Percentiles rank a stretch among this genome's conserved stretches.
Evolutionary conservation across 2,329 filamentous ascomycete genomes (phyloP).

Genomic region (Aspergillus ibericus): DNA sequence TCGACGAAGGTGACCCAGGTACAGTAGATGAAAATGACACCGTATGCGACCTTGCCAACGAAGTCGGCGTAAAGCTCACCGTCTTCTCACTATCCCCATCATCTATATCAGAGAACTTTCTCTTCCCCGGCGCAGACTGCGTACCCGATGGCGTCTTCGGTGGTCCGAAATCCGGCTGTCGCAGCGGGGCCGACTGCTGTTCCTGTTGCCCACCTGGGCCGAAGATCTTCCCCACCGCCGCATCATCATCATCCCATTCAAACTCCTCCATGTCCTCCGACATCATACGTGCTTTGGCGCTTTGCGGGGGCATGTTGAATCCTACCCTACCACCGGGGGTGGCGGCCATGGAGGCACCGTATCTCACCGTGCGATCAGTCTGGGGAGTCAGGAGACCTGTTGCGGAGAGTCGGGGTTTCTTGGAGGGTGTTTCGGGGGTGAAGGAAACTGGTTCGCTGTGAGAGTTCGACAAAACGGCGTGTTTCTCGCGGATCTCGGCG

Average conservation of each 20-base stretch:
- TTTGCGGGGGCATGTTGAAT: slow-evolving; percentile 23
- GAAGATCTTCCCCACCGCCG: slow-evolving; percentile 29
- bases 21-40: slow-evolving; percentile 2
- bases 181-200: slow-evolving; percentile 9
- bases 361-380: slow-evolving; percentile 22
- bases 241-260: slow-evolving; percentile 40
- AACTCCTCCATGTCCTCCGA: slow-evolving; percentile 38
- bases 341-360: neutral
- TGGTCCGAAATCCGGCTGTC: slow-evolving; percentile 32
- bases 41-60: neutral
- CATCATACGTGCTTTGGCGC: slow-evolving; percentile 32
- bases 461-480: slow-evolving; percentile 51
- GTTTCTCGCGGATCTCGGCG: slow-evolving; percentile 55
- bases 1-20: slow-evolving; percentile 23
- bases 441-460: slow-evolving; percentile 42
- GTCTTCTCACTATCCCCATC: neutral
- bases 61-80: slow-evolving; percentile 1
- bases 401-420: slow-evolving; percentile 4
- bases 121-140: slow-evolving; percentile 40
- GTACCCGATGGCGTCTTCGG: slow-evolving; percentile 27
- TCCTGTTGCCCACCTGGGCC: slow-evolving; percentile 1
- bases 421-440: slow-evolving; percentile 27
- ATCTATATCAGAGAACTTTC: slow-evolving; percentile 31
- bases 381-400: slow-evolving; percentile 37
- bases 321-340: neutral